Percentiles rank a stretch among this genome's conserved stretches.
Conservation (phyloP, 345 rosid species). For the Ailanthus altissimus region DNA sequence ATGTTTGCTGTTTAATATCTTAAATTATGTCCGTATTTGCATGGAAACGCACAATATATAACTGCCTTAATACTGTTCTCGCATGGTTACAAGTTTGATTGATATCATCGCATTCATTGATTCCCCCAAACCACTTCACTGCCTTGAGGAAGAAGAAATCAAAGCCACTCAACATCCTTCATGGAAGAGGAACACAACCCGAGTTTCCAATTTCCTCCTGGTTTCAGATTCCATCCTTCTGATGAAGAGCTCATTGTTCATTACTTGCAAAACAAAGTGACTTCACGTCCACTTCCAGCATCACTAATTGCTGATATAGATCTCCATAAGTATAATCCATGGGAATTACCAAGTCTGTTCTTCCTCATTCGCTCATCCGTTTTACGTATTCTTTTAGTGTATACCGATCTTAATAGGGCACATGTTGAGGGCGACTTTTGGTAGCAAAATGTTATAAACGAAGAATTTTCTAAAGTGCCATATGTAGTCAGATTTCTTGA, state of each 20-base stretch:
- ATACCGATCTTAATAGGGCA: too few species aligned
- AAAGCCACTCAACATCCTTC: not conserved
- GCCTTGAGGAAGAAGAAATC: not conserved
- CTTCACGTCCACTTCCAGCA: constrained; percentile 49
- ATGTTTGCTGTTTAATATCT: constrained; percentile 25
- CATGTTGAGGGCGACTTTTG: too few species aligned
- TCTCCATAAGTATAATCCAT: constrained; percentile 52
- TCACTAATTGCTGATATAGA: constrained; percentile 49
- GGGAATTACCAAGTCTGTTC: constrained; percentile 54
- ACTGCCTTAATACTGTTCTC: constrained; percentile 1
- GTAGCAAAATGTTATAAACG: too few species aligned
- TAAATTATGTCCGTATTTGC: constrained; percentile 20
- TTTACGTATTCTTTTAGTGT: not conserved
- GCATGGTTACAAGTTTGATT: not conserved
- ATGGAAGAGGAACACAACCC: constrained; percentile 30
- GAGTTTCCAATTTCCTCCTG: constrained; percentile 47
- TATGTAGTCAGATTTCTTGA: too few species aligned
- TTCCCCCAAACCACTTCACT: constrained; percentile 11
- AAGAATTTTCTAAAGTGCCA: too few species aligned
- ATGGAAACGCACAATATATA: constrained; percentile 22
- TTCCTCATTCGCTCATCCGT: not conserved
- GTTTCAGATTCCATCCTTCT: constrained; percentile 61
- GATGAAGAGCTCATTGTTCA: constrained; percentile 53
- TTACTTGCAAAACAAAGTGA: constrained; percentile 50
- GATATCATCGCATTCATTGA: constrained; percentile 17